These are phyloP conservation scores for Paecilomyces fulvus DNA, from an alignment of 2,329 filamentous ascomycete genomes.

Conservation along the genomic window DNA sequence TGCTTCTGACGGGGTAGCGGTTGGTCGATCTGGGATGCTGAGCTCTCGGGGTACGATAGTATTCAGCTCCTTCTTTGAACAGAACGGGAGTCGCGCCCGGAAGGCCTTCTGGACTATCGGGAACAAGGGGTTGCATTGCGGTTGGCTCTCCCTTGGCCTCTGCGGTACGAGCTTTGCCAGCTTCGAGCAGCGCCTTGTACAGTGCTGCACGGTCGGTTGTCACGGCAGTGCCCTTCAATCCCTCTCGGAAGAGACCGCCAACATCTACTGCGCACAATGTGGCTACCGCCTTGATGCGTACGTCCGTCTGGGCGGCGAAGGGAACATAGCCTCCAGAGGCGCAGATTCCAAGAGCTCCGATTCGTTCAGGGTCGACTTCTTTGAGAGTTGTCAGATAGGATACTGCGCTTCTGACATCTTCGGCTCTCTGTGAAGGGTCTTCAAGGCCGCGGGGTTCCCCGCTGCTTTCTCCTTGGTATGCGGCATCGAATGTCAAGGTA, in stretches of 20 bases:
- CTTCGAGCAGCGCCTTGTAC: slow-evolving; percentile 2
- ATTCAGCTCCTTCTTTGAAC: slow-evolving; percentile 11
- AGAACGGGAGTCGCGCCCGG: slow-evolving; percentile 3
- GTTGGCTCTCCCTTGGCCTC: slow-evolving; percentile 8
- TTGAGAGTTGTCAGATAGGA: slow-evolving; percentile 21
- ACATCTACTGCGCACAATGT: slow-evolving; percentile 23
- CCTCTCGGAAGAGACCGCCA: slow-evolving; percentile 19
- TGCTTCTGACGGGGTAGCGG: slow-evolving; percentile 7
- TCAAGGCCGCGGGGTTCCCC: slow-evolving; percentile 30
- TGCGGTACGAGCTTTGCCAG: slow-evolving; percentile 4
- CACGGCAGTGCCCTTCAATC: slow-evolving; percentile 8
- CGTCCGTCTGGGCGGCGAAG: slow-evolving; percentile 26
- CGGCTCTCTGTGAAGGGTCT: slow-evolving; percentile 26
- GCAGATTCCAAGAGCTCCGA: slow-evolving; percentile 31
- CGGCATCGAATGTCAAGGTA: slow-evolving; percentile 27
- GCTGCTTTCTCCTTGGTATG: slow-evolving; percentile 28
- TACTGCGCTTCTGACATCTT: slow-evolving; percentile 27
- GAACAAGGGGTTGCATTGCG: slow-evolving; percentile 3
- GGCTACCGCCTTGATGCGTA: slow-evolving; percentile 30
- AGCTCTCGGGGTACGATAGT: slow-evolving; percentile 13
- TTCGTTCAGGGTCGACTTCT: slow-evolving; percentile 21
- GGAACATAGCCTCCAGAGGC: slow-evolving; percentile 29
- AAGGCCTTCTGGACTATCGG: slow-evolving; percentile 5
- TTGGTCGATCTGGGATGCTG: slow-evolving; percentile 10
- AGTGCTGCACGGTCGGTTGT: slow-evolving; percentile 1